These are phyloP conservation scores for Collariella sp. DNA, from an alignment of 495 filamentous ascomycete species.

Conservation along the genomic window DNA sequence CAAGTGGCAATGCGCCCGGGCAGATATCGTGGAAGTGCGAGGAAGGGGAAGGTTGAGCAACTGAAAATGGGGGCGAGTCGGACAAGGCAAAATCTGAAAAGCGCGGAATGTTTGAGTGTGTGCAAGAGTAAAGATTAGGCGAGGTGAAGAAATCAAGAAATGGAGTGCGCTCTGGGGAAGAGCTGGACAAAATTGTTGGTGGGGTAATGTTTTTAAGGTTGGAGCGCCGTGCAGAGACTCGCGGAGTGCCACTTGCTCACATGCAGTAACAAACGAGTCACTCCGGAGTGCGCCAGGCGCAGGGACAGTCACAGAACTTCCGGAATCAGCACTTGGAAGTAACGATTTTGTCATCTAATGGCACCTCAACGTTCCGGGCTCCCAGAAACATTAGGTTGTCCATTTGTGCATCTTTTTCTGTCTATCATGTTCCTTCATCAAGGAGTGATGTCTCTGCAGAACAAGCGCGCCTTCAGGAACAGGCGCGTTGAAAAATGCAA, in stretches of 20 bases:
- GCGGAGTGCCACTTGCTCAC: background rate
- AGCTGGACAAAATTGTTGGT: conserved; percentile 17
- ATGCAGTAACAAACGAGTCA: too few relatives aligned
- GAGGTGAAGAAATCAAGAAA: background rate
- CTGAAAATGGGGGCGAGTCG: background rate
- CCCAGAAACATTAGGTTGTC: background rate
- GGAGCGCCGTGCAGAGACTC: background rate
- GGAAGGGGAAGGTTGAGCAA: background rate
- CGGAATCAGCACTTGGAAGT: too few relatives aligned
- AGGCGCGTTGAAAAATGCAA: conserved; percentile 5
- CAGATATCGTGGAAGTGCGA: background rate
- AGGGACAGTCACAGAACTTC: too few relatives aligned
- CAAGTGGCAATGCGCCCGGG: conserved; percentile 4
- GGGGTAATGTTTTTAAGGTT: conserved; percentile 9
- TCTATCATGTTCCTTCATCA: too few relatives aligned
- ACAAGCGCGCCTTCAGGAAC: background rate
- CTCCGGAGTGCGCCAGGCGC: too few relatives aligned
- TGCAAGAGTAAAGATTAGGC: background rate
- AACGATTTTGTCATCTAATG: too few relatives aligned
- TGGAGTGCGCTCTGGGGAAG: background rate
- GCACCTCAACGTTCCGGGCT: too few relatives aligned
- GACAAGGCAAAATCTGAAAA: background rate
- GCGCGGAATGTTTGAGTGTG: background rate
- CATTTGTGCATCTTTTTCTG: too few relatives aligned
- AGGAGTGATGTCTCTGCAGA: too few relatives aligned